These are phyloP conservation scores for Glonium stellatum DNA, from an alignment of 495 filamentous ascomycete species.

Conservation along the genomic window DNA sequence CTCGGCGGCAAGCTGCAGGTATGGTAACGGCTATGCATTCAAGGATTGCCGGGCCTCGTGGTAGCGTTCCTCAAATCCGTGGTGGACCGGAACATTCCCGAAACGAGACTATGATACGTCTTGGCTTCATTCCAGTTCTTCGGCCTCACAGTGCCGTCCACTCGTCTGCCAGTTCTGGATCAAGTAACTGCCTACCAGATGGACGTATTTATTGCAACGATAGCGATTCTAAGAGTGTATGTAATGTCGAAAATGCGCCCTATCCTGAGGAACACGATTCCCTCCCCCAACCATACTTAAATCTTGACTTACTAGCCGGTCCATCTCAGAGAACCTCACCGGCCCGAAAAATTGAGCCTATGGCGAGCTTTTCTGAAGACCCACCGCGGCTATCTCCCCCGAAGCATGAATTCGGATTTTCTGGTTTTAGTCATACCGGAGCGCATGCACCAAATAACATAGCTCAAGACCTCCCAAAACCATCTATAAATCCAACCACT, in stretches of 20 bases:
- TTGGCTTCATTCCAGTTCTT: conserved; percentile 13
- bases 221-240: not conserved
- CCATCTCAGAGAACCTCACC: not conserved
- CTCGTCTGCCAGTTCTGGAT: conserved; percentile 1
- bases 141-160: conserved; percentile 11
- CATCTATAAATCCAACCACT: not conserved
- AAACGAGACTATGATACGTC: conserved; percentile 20
- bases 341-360: not conserved
- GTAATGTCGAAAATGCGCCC: not conserved
- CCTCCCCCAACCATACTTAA: not conserved
- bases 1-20: conserved; percentile 9
- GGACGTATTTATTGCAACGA: not conserved
- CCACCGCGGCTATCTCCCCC: not conserved
- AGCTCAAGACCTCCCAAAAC: not conserved
- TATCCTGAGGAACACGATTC: not conserved
- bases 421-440: conserved; percentile 7
- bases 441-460: conserved; percentile 14
- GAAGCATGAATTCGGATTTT: conserved; percentile 12
- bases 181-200: not conserved
- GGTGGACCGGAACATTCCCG: conserved; percentile 21
- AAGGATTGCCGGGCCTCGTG: not conserved
- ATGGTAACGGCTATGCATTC: not conserved
- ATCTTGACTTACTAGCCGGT: not conserved
- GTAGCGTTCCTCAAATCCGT: conserved; percentile 13
- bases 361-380: not conserved